These are phyloP conservation scores for Orychophragmus violaceus DNA, from an alignment of 345 rosid species.

Conservation along the genomic window DNA sequence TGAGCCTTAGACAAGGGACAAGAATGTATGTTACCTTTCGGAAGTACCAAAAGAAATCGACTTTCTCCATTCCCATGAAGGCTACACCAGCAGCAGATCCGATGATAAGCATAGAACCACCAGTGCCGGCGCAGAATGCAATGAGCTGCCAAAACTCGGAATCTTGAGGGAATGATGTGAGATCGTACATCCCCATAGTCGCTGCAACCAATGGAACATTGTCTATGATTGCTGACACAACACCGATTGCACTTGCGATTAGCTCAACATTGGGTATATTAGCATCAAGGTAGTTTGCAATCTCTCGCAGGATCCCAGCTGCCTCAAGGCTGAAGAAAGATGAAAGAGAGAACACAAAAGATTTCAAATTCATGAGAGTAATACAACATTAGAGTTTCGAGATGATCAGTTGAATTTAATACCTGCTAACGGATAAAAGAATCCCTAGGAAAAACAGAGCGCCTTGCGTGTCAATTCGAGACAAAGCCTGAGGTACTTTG, in stretches of 20 bases:
- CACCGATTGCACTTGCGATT: conserved; percentile 78
- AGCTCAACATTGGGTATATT: conserved; percentile 68
- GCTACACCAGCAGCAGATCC: conserved; percentile 99
- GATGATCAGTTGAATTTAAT: conserved; percentile 8
- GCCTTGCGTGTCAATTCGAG: conserved; percentile 92
- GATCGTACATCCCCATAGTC: conserved; percentile 95
- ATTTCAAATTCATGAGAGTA: background rate
- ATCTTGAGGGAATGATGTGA: conserved; percentile 72
- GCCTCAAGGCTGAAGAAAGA: conserved; percentile 65
- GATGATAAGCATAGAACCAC: conserved; percentile 88
- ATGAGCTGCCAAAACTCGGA: conserved; percentile 90
- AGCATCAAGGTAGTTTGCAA: conserved; percentile 88
- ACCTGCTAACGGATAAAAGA: conserved; percentile 91
- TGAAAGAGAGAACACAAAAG: background rate
- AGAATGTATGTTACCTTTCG: conserved; percentile 49
- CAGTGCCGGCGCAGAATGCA: conserved; percentile 91
- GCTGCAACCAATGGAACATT: conserved; percentile 95
- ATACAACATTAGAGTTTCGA: background rate
- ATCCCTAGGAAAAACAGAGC: conserved; percentile 92
- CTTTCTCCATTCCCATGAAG: conserved; percentile 97
- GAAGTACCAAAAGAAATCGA: conserved; percentile 94
- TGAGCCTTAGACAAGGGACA: background rate
- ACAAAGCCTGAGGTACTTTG: conserved; percentile 94
- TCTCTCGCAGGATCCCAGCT: conserved; percentile 81
- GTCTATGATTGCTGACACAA: conserved; percentile 84